Percentiles rank a stretch among this genome's conserved stretches.
phyloP scores from a whole-genome alignment of 1,284 basidiomycete genomes.

The Hypsizygus ulmarius region DNA sequence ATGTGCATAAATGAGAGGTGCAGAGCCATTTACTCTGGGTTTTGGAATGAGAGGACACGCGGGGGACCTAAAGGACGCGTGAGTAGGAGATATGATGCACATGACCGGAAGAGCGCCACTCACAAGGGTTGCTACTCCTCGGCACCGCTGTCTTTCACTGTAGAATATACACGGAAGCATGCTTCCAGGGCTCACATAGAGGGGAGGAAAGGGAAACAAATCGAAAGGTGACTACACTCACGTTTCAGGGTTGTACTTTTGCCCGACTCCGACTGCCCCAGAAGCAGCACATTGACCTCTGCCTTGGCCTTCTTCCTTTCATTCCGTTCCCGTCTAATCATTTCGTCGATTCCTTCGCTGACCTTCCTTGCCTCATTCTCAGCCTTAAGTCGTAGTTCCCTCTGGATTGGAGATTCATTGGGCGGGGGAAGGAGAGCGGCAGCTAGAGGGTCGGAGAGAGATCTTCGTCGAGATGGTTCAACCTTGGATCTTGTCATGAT shows the following conservation, averaged over 20 bases:
- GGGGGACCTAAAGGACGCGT: slow-evolving; percentile 15
- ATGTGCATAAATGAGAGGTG: background rate
- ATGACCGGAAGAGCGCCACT: slow-evolving; percentile 13
- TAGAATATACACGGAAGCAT: too few relatives aligned
- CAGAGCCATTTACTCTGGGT: background rate
- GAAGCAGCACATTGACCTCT: slow-evolving; percentile 70
- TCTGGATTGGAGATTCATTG: slow-evolving; percentile 64
- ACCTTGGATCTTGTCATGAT: slow-evolving; percentile 36
- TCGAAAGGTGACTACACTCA: slow-evolving; percentile 42
- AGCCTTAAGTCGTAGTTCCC: slow-evolving; percentile 55
- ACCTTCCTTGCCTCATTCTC: slow-evolving; percentile 70
- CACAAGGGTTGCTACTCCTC: slow-evolving; percentile 9
- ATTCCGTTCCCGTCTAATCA: slow-evolving; percentile 61
- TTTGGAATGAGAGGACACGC: slow-evolving; percentile 5
- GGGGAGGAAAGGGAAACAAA: background rate
- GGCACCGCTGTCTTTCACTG: background rate
- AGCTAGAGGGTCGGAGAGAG: slow-evolving; percentile 67
- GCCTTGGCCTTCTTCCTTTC: slow-evolving; percentile 55
- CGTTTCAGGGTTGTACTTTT: slow-evolving; percentile 83
- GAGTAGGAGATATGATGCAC: slow-evolving; percentile 13
- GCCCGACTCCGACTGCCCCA: slow-evolving; percentile 80
- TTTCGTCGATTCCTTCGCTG: slow-evolving; percentile 75
- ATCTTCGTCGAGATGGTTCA: slow-evolving; percentile 31
- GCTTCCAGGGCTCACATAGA: background rate
- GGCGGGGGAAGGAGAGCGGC: slow-evolving; percentile 63